These are phyloP conservation scores for Plenodomus biglobosus DNA, from an alignment of 2,329 filamentous ascomycete species.

Conservation along the genomic window DNA sequence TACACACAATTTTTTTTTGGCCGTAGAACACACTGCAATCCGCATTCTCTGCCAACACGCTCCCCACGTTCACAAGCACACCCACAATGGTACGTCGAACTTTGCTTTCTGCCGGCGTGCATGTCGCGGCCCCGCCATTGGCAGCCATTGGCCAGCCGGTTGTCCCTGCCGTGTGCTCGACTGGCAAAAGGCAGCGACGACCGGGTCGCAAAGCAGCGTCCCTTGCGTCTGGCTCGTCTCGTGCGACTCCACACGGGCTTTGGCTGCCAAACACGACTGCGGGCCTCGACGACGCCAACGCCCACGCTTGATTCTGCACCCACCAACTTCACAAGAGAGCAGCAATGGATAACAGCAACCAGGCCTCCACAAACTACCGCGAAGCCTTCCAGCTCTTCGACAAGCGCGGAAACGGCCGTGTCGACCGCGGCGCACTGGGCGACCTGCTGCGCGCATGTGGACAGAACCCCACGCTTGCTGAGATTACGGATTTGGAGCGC, in stretches of 20 bases:
- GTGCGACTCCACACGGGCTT: background rate
- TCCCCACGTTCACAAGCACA: conserved; percentile 5
- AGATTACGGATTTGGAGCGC: conserved; percentile 92
- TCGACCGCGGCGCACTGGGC: conserved; percentile 80
- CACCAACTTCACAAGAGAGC: conserved; percentile 10
- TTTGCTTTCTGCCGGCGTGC: conserved; percentile 1
- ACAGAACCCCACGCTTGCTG: conserved; percentile 92
- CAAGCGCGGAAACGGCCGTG: conserved; percentile 96
- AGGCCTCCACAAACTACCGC: conserved; percentile 96
- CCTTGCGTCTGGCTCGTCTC: conserved; percentile 4
- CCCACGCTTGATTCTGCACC: conserved; percentile 5
- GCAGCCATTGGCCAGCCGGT: conserved; percentile 16
- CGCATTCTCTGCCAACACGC: conserved; percentile 3
- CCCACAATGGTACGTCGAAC: conserved; percentile 23
- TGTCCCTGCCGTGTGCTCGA: conserved; percentile 14
- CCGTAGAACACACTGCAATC: conserved; percentile 10
- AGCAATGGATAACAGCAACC: conserved; percentile 44
- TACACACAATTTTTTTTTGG: conserved; percentile 5
- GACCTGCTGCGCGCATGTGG: conserved; percentile 95
- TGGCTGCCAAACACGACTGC: background rate
- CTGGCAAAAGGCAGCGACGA: conserved; percentile 10
- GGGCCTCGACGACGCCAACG: background rate
- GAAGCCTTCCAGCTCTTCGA: conserved; percentile 99
- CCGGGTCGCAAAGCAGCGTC: conserved; percentile 9
- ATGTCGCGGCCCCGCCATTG: conserved; percentile 8